These are phyloP conservation scores for Hortiboletus campestris DNA, from an alignment of 768 basidiomycete genomes.

Conservation along the genomic window DNA sequence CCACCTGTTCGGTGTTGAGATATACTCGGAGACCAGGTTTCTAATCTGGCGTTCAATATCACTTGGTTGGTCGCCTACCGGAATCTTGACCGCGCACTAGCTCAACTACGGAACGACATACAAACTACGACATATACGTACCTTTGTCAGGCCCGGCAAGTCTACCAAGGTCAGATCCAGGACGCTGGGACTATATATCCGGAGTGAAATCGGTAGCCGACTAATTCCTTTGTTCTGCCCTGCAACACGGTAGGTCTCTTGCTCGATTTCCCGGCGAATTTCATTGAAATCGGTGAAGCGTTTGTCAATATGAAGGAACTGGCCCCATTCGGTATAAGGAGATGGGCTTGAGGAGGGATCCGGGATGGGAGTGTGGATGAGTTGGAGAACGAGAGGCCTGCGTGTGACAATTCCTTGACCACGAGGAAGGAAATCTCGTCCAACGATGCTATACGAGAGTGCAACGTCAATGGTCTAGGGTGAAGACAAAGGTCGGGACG, in stretches of 20 bases:
- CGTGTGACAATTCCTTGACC: constrained; percentile 95
- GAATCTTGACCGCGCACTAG: constrained; percentile 54
- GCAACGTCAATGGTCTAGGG: neutral
- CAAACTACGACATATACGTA: constrained; percentile 33
- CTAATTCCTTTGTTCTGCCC: constrained; percentile 99
- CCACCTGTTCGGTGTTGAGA: constrained; percentile 94
- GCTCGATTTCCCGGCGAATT: constrained; percentile 94
- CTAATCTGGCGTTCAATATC: constrained; percentile 98
- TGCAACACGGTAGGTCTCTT: constrained; percentile 95
- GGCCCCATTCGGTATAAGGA: constrained; percentile 81
- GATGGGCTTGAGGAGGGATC: constrained; percentile 43
- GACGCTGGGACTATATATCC: constrained; percentile 95
- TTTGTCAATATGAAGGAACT: constrained; percentile 96
- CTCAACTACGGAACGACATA: neutral
- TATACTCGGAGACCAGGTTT: constrained; percentile 91
- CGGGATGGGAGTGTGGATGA: constrained; percentile 84
- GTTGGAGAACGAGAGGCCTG: constrained; percentile 91
- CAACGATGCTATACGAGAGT: constrained; percentile 70
- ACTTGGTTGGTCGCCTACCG: constrained; percentile 95
- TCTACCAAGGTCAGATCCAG: constrained; percentile 95
- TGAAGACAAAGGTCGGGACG: constrained; percentile 31
- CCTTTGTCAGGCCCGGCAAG: constrained; percentile 95
- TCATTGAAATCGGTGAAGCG: constrained; percentile 96
- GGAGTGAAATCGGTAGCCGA: constrained; percentile 90
- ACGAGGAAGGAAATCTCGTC: constrained; percentile 85